Evolutionary conservation across 768 basidiomycete species (phyloP), one percentile per base, ranked within the genome.

Genomic region (Podaxis sp.): DNA sequence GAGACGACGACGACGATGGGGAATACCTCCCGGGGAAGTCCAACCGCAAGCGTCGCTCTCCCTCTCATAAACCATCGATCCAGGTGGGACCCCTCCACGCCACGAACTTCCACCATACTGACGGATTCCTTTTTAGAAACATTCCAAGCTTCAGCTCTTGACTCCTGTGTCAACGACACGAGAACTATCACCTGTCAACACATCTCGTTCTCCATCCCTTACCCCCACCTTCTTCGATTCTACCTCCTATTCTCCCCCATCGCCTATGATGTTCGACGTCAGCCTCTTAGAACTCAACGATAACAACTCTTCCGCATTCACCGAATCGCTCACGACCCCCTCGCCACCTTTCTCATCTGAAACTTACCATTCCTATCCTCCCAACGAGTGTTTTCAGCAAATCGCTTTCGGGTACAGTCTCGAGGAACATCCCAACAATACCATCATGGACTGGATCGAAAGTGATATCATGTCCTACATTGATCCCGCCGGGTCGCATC

Each of bases 231-330:
- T 60, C 40, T 52, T 37, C n/a, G 36, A 44, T 6, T 33, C 59
- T 46, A n/a, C 44, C 17, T 30, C 20, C 10, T 44, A 2, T 44
- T 30, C 17, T 30, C 26, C 38, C 13, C 33, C 20, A 28, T 20
- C 44, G 20, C 46, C 46, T 2, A 17, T 11, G 15, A 1, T 48
- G 46, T 10, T n/a, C n/a, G 57, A 58, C 20, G 8, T 58, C n/a
- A 58, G 26, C 28, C 57, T 58, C 36, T 48, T 46, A 10, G 59
- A 60, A 22, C 51, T 60, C 22, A 60, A 60, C 10, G 56, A 33
- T 7, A 44, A 48, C 28, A 26, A 33, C 11, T 20, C 17, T 22
- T 48, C 59, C 17, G 17, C 40, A 10, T 24, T 41, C 38, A n/a
- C 37, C 13, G 38, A 13, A 8, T 36, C 28, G 12, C 28, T 44